Conservation (phyloP, 345 rosid genomes). For the Isatis tinctoria region DNA sequence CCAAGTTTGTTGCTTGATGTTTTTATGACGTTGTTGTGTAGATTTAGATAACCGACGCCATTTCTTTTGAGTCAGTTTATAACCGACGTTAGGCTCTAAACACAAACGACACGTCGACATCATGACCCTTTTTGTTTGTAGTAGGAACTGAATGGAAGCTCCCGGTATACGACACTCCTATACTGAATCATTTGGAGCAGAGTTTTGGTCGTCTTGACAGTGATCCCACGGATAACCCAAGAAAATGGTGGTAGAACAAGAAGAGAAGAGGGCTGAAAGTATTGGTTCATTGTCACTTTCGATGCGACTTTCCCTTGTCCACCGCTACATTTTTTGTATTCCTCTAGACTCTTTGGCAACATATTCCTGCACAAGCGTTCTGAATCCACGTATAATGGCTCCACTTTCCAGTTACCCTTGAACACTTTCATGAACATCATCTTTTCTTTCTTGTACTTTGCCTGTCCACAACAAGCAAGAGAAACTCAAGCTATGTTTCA, state of each 20-base stretch:
- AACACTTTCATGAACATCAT: slow-evolving; percentile 69
- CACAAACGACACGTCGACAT: no score
- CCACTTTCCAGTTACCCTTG: slow-evolving; percentile 67
- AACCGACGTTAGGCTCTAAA: no score
- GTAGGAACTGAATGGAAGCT: no score
- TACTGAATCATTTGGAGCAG: slow-evolving; percentile 42
- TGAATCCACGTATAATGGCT: slow-evolving; percentile 56
- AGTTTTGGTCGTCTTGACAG: slow-evolving; percentile 55
- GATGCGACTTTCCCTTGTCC: slow-evolving; percentile 69
- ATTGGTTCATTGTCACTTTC: no score
- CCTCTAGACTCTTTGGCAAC: slow-evolving; percentile 52
- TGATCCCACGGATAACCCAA: slow-evolving; percentile 71
- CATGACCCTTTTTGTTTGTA: no score
- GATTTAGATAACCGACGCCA: no score
- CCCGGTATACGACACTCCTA: no score
- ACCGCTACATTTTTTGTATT: slow-evolving; percentile 52
- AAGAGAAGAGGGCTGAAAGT: slow-evolving; percentile 54
- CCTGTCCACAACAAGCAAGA: slow-evolving; percentile 31
- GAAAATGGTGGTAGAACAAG: slow-evolving; percentile 74
- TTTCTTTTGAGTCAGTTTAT: no score
- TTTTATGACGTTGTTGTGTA: neutral
- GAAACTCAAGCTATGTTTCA: neutral
- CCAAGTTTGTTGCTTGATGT: neutral
- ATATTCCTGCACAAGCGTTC: slow-evolving; percentile 55
- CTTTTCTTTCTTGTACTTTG: slow-evolving; percentile 66